Evolutionary conservation across 768 basidiomycete species (phyloP).

Genomic region (Auricularia cornea): DNA sequence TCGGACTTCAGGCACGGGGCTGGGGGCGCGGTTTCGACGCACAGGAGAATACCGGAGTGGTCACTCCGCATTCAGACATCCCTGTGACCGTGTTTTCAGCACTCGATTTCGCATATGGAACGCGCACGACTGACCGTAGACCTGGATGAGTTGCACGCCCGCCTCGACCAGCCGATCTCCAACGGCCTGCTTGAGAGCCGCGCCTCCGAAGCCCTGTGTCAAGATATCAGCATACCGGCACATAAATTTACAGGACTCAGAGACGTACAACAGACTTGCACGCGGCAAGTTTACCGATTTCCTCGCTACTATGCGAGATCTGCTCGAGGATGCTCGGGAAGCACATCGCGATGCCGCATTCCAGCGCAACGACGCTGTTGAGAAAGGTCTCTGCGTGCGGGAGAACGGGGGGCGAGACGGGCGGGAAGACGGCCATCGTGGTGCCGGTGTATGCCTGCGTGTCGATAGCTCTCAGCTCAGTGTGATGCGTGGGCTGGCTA

Average conservation of each 20-base stretch:
- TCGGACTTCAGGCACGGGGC: neutral
- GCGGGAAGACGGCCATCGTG: neutral
- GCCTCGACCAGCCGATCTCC: slow-evolving; percentile 14
- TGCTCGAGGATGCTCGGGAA: neutral
- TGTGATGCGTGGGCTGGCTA: neutral
- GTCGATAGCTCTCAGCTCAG: too few species aligned
- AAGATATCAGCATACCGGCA: neutral
- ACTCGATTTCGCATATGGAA: neutral
- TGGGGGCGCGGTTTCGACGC: too few species aligned
- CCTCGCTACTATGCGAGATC: neutral
- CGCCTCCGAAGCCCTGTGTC: slow-evolving; percentile 16
- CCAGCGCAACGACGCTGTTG: neutral
- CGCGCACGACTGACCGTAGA: neutral
- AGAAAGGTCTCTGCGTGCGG: neutral
- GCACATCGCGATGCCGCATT: neutral
- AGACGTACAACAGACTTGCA: neutral
- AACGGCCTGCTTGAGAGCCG: slow-evolving; percentile 15
- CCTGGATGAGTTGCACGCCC: neutral
- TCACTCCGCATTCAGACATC: neutral
- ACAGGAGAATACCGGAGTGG: neutral
- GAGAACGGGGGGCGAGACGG: neutral
- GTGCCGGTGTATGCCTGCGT: neutral
- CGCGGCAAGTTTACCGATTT: neutral
- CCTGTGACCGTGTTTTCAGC: neutral
- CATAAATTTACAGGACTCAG: neutral